Base-by-base conservation (phyloP, 192 early-diverging fungal species). In the Polychytrium aggregatum region DNA sequence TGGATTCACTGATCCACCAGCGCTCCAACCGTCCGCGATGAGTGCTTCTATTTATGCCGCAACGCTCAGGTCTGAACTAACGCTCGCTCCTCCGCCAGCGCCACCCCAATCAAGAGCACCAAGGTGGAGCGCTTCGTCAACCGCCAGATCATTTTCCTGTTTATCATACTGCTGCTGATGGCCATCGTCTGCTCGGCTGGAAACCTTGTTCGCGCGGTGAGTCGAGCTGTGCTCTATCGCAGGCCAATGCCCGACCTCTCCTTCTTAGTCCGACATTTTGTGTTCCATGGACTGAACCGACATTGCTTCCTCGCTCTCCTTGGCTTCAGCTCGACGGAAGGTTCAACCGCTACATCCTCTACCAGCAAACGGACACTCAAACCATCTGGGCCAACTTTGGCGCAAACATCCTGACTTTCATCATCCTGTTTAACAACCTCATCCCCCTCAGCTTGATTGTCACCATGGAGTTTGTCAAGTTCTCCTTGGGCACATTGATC, bases 401-500 rank as follows among this genome's bases (percentile, higher is more conserved):
- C 44, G 78, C 71, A 38, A 88, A 90, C 68, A 88, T 98, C 50
- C 63, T 98, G 64, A 98, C 95, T 13, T 98, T 91, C 60, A 81
- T 95, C 62, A 95, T 98, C 71, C 67, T 98, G 37, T 98, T 88
- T 76, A 98, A 98, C 79, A 97, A 92, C 67, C 74, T 98, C 66
- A 98, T 98, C 64, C 95, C 95, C 13, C 87, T 98, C 57, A 86
- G 76, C 80, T 86, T 97, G 67, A 92, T 98, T 57, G 88, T 98
- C 20, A 95, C 90, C 16, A 92, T 98, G 92, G 96, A 98, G 60
- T 78, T 95, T 42, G 92, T 95, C 34, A 98, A 98, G 69, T 96
- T 83, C 62, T 78, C 81, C 62, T 81, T 90, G 58, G 84, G 87
- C 0, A 65, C 76, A 48, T 69, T 95, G 22, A 95, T 98, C 62